phyloP scores from a whole-genome alignment of 148 eudicot species.

The Vaccinium darrowii region DNA sequence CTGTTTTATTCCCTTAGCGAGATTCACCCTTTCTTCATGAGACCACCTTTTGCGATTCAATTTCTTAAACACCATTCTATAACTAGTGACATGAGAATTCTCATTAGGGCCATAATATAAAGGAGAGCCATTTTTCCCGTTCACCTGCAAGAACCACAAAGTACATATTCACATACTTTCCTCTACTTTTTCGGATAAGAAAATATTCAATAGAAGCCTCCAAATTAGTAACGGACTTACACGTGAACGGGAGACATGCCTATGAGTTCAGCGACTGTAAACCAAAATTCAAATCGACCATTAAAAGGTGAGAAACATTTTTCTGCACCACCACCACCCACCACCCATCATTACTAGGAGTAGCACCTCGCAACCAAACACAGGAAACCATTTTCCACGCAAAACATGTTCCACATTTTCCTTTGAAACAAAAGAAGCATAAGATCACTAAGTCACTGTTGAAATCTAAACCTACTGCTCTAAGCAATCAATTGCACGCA shows the following conservation, averaged over 20 bases:
- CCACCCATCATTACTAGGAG: background rate
- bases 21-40: constrained; percentile 49
- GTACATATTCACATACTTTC: background rate
- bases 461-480: background rate
- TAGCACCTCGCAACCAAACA: background rate
- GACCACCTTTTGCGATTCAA: constrained; percentile 67
- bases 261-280: background rate
- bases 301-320: background rate
- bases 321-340: background rate
- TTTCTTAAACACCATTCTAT: constrained; percentile 45
- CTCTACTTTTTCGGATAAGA: background rate
- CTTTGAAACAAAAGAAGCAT: background rate
- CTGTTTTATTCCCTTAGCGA: constrained; percentile 71
- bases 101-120: constrained; percentile 64
- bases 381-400: background rate
- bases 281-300: background rate
- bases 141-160: constrained; percentile 35
- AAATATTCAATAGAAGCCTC: background rate
- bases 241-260: background rate
- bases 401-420: background rate
- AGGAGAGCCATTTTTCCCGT: constrained; percentile 43
- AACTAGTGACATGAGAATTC: constrained; percentile 67
- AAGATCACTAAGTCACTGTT: background rate
- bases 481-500: background rate
- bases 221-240: background rate